These are phyloP conservation scores for Xerophyta viscosa DNA, from an alignment of 106 monocot species.

Conservation along the genomic window DNA sequence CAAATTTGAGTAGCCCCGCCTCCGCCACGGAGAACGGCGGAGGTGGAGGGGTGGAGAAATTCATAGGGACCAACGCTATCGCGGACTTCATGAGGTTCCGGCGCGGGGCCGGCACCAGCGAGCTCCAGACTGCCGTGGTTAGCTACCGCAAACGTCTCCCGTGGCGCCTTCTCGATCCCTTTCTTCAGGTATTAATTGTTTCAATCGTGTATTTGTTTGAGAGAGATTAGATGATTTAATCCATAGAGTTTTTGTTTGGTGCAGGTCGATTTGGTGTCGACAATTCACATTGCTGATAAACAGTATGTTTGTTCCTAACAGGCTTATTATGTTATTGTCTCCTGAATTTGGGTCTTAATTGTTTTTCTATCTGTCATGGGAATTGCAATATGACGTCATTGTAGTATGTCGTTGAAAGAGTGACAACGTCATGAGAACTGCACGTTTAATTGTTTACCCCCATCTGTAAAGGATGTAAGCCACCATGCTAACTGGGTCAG, in stretches of 20 bases:
- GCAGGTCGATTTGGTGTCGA: constrained; percentile 94
- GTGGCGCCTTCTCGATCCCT: constrained; percentile 66
- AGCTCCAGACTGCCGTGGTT: constrained; percentile 87
- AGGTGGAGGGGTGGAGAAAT: constrained; percentile 20
- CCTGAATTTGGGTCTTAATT: too few species aligned
- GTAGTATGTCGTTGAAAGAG: too few species aligned
- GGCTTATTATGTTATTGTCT: too few species aligned
- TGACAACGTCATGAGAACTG: too few species aligned
- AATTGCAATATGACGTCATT: too few species aligned
- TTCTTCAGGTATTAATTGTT: constrained; percentile 47
- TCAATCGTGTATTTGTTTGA: not conserved
- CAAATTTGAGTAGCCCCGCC: not conserved
- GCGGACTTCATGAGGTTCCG: constrained; percentile 78
- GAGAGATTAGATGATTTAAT: not conserved
- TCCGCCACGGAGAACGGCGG: constrained; percentile 5
- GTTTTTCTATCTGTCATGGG: too few species aligned
- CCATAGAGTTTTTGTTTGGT: constrained; percentile 1
- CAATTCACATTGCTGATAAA: constrained; percentile 84
- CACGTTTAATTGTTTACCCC: too few species aligned
- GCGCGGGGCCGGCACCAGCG: constrained; percentile 16
- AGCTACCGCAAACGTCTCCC: constrained; percentile 66
- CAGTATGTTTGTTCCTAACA: too few species aligned
- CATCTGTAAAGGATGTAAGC: too few species aligned
- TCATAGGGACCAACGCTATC: constrained; percentile 46
- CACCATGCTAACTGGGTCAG: too few species aligned